A percentile compares a stretch with the other conserved stretches of the same genome.
Conservation (phyloP, 2,329 filamentous ascomycete species). For the Beauveria asiatica region DNA sequence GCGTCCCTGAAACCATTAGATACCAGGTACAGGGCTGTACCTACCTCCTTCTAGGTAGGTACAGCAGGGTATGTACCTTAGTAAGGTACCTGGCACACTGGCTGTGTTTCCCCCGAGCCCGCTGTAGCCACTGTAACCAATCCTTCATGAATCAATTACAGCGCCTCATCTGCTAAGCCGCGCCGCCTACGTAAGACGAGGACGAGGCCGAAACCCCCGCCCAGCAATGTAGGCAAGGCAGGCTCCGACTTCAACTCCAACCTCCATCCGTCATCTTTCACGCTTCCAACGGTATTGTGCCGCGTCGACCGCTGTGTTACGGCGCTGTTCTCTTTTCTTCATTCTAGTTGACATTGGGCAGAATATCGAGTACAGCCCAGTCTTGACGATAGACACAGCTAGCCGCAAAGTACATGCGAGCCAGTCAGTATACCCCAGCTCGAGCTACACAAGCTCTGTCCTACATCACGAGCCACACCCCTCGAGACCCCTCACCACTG, state of each 20-base stretch:
- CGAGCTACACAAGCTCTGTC: constrained; percentile 1
- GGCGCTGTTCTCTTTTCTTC: background rate
- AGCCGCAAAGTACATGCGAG: background rate
- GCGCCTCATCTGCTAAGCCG: background rate
- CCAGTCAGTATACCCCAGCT: background rate
- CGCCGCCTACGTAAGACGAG: background rate
- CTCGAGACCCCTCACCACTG: background rate
- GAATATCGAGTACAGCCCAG: background rate
- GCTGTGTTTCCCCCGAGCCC: too few relatives aligned
- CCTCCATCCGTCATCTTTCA: background rate
- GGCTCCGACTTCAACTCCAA: background rate
- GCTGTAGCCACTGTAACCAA: too few relatives aligned
- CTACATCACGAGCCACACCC: background rate
- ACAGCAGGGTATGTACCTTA: too few relatives aligned
- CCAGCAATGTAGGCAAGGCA: background rate
- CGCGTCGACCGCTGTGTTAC: background rate
- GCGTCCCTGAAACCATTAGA: too few relatives aligned
- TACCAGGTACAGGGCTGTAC: too few relatives aligned
- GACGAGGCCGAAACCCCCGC: background rate
- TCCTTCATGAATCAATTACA: too few relatives aligned
- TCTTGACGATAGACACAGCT: background rate
- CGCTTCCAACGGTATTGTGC: background rate
- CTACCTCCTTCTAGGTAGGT: too few relatives aligned
- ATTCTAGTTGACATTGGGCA: background rate
- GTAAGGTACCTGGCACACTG: too few relatives aligned